Conservation (phyloP, 2,329 filamentous ascomycete genomes). For the Pezicula radicicola region DNA sequence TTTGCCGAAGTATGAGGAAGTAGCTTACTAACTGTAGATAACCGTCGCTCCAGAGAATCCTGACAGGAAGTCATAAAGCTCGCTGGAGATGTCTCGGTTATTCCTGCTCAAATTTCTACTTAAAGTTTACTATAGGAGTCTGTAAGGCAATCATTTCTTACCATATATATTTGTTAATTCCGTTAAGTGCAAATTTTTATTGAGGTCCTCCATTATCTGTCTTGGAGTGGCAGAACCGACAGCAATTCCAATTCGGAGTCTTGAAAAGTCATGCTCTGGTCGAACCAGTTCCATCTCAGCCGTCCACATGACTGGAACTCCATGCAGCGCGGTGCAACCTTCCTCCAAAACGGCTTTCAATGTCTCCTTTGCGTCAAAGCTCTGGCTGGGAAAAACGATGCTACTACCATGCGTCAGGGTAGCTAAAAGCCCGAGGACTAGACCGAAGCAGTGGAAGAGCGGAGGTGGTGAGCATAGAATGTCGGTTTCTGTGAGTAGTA, state of each 20-base stretch:
- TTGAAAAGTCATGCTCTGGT: conserved; percentile 16
- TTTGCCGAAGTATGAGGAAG: conserved; percentile 77
- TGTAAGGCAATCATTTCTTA: conserved; percentile 1
- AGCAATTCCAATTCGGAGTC: conserved; percentile 63
- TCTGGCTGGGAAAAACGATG: conserved; percentile 66
- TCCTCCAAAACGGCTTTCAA: conserved; percentile 52
- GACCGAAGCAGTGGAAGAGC: conserved; percentile 70
- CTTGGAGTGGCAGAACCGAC: conserved; percentile 62
- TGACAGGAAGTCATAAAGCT: conserved; percentile 79
- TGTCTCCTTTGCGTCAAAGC: conserved; percentile 57
- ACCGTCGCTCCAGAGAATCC: conserved; percentile 62
- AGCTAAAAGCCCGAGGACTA: conserved; percentile 68
- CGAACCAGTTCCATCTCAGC: conserved; percentile 58
- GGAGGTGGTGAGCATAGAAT: conserved; percentile 63
- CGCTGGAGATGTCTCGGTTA: conserved; percentile 77
- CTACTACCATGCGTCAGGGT: conserved; percentile 59
- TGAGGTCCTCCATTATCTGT: conserved; percentile 59
- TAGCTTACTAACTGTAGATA: conserved; percentile 72
- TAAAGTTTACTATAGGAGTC: conserved; percentile 2
- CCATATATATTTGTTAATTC: conserved; percentile 49
- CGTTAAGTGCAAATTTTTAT: conserved; percentile 58
- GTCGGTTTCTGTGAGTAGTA: conserved; percentile 59
- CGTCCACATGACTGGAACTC: conserved; percentile 69
- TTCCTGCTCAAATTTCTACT: conserved; percentile 44
- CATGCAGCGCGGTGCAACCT: conserved; percentile 48